A percentile compares a stretch with the other conserved stretches of the same genome.
phyloP scores from a whole-genome alignment of 805 yeast genomes.

The Kluyveromyces dobzhanskii region DNA sequence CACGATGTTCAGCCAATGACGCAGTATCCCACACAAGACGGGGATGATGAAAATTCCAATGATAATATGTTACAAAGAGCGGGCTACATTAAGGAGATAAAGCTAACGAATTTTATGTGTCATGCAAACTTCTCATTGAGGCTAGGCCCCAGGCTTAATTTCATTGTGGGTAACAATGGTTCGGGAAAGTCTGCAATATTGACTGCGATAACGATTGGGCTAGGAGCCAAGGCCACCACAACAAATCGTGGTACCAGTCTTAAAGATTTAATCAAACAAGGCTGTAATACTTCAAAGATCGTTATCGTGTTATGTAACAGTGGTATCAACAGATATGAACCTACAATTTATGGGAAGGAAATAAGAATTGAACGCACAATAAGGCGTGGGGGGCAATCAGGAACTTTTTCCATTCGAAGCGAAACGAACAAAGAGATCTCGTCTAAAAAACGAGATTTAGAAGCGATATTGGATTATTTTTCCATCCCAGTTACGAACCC shows the following conservation, averaged over 20 bases:
- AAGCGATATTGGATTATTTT: slow-evolving; percentile 58
- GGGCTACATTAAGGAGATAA: slow-evolving; percentile 61
- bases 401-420: slow-evolving; percentile 45
- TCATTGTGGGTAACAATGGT: slow-evolving; percentile 86
- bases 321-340: slow-evolving; percentile 58
- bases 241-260: slow-evolving; percentile 78
- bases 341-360: slow-evolving; percentile 55
- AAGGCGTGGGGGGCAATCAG: slow-evolving; percentile 40
- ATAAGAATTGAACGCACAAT: slow-evolving; percentile 66
- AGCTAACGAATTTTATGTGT: slow-evolving; percentile 77
- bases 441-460: slow-evolving; percentile 55
- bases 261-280: slow-evolving; percentile 67
- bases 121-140: slow-evolving; percentile 71
- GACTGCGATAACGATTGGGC: slow-evolving; percentile 78
- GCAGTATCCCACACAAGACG: slow-evolving; percentile 19
- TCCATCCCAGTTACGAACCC: slow-evolving; percentile 83
- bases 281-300: slow-evolving; percentile 59
- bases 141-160: slow-evolving; percentile 73
- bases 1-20: slow-evolving; percentile 19
- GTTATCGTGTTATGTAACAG: slow-evolving; percentile 55
- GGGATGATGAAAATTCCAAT: slow-evolving; percentile 5
- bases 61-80: slow-evolving; percentile 24
- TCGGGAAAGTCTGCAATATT: slow-evolving; percentile 85
- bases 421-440: slow-evolving; percentile 46
- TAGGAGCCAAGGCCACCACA: slow-evolving; percentile 82